Base-by-base conservation (phyloP, 371 early-diverging fungal genomes). In the Actinomortierella wolfii region DNA sequence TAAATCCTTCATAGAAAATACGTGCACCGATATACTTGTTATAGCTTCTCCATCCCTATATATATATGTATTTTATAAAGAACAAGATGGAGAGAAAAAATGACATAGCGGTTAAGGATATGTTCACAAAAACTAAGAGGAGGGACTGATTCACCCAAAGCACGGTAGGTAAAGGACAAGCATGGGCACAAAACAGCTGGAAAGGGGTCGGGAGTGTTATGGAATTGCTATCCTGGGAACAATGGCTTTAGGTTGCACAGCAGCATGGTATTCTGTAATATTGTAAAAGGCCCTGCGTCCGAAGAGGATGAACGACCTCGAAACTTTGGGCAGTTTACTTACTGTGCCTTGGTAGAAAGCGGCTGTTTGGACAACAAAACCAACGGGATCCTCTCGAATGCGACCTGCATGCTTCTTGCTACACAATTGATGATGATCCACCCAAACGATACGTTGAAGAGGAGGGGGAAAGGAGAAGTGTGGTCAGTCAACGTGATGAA, bases 11-110 rank as follows among this genome's bases (percentile, higher is more conserved):
- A 56, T 91, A 89, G 50, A 90, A 79, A 39, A 92, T 86, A 26
- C 85, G 83, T 15, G 87, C 80, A 14, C 93, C 93, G 57, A 93
- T 87, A 69, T 92, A 92, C 56, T 86, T 79, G 63, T 86, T 84
- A 65, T 93, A 91, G 18, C 89, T 88, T 75, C 91, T 83, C 92
- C 92, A 93, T 3, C 90, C 92, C 89, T 89, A 64, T 51, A 28
- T 39, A n/a, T 43, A 59, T 6, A 34, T 34, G n/a, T n/a, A n/a
- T n/a, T n/a, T n/a, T n/a, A n/a, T 11, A 34, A 34, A 34, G 34
- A 34, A 4, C 4, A 34, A 34, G 34, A 34, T 11, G 34, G 34
- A 6, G 34, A 34, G 34, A 6, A n/a, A n/a, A n/a, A n/a, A n/a
- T n/a, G n/a, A n/a, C n/a, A n/a, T n/a, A n/a, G n/a, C n/a, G n/a